Evolutionary conservation across 2,329 filamentous ascomycete species (phyloP).

Genomic region (Colletotrichum magnum): DNA sequence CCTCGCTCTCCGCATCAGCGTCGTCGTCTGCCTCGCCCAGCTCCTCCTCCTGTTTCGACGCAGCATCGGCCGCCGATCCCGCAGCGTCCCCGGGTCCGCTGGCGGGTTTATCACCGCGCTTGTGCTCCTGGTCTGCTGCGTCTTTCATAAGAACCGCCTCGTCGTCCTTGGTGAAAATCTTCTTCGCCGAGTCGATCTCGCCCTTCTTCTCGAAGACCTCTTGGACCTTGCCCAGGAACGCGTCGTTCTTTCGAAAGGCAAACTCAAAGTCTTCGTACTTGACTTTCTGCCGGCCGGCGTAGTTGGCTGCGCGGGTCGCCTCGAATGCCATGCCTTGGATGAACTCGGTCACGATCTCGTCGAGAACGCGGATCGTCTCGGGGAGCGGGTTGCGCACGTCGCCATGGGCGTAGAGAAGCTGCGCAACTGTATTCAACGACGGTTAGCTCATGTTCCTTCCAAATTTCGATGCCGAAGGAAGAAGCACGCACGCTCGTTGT

Average conservation of each 20-base stretch:
- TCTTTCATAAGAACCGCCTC: conserved; percentile 72
- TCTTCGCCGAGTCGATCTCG: conserved; percentile 86
- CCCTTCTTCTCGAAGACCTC: conserved; percentile 91
- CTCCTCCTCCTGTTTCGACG: conserved; percentile 61
- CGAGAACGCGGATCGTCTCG: conserved; percentile 87
- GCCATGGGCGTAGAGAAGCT: conserved; percentile 85
- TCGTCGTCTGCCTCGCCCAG: conserved; percentile 68
- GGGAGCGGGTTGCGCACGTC: conserved; percentile 84
- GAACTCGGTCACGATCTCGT: conserved; percentile 97
- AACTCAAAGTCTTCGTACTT: conserved; percentile 99
- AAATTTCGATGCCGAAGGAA: not conserved
- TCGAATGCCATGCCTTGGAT: conserved; percentile 94
- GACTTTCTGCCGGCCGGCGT: conserved; percentile 93
- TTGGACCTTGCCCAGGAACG: conserved; percentile 89
- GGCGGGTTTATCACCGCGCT: conserved; percentile 52
- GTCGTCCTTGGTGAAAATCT: conserved; percentile 79
- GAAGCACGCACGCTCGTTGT: conserved; percentile 74
- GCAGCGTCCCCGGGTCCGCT: conserved; percentile 41
- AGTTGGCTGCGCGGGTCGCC: conserved; percentile 86
- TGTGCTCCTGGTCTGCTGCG: conserved; percentile 60
- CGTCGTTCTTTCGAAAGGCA: conserved; percentile 86
- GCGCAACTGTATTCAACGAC: conserved; percentile 68
- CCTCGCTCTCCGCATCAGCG: conserved; percentile 49
- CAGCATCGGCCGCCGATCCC: conserved; percentile 47
- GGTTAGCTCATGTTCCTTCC: conserved; percentile 2